Evolutionary conservation across 768 basidiomycete genomes (phyloP).

Genomic region (Amanita thiersii): DNA sequence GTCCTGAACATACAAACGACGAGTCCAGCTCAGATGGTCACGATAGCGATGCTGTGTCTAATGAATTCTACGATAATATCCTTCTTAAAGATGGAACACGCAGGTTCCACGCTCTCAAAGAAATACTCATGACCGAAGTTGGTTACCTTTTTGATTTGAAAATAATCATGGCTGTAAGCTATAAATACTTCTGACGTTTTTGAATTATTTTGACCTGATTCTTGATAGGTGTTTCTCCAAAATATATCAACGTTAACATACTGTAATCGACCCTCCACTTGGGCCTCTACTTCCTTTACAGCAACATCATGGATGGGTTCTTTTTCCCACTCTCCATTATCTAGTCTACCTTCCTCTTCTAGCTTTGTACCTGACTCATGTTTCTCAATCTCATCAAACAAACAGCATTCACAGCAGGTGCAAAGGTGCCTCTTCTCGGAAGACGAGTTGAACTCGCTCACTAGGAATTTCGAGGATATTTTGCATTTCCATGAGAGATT

Average conservation of each 20-base stretch:
- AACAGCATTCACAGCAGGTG: conserved; percentile 21
- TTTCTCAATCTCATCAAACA: conserved; percentile 17
- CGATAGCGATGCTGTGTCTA: not conserved
- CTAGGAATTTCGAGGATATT: conserved; percentile 62
- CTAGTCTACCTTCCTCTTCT: conserved; percentile 23
- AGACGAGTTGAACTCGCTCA: conserved; percentile 47
- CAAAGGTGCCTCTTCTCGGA: conserved; percentile 48
- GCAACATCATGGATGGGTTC: conserved; percentile 39
- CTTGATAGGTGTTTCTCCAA: conserved; percentile 54
- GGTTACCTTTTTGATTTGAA: conserved; percentile 76
- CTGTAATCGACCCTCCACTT: conserved; percentile 27
- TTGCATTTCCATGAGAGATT: conserved; percentile 64
- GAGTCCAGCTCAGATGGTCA: not conserved
- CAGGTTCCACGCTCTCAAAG: conserved; percentile 70
- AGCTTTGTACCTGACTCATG: conserved; percentile 17
- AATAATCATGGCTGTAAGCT: conserved; percentile 62
- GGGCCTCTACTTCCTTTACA: conserved; percentile 34
- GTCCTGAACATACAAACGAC: not conserved
- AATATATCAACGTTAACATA: conserved; percentile 41
- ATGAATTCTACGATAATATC: not conserved
- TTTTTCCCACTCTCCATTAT: too few species aligned
- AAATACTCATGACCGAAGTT: conserved; percentile 79
- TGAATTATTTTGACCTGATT: conserved; percentile 3
- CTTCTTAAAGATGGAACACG: conserved; percentile 38
- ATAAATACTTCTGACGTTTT: conserved; percentile 4